phyloP scores from a whole-genome alignment of 2,329 filamentous ascomycete species.

The Colletotrichum camelliae region DNA sequence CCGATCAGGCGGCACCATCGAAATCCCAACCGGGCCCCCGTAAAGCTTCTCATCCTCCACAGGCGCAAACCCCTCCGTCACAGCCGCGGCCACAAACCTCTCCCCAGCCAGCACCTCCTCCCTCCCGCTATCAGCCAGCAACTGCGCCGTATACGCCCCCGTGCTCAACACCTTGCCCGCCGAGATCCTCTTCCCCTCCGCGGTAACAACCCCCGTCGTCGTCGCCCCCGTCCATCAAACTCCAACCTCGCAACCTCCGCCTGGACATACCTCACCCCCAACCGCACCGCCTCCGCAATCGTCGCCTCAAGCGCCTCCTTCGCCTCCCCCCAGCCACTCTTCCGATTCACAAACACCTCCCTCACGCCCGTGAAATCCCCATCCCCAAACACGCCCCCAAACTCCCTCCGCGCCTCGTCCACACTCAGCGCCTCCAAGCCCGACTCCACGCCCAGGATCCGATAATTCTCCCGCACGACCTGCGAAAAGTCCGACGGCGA shows the following conservation, averaged over 20 bases:
- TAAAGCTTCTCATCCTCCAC: conserved; percentile 45
- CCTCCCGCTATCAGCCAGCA: conserved; percentile 48
- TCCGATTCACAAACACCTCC: conserved; percentile 58
- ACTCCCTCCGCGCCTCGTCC: conserved; percentile 51
- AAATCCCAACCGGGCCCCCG: conserved; percentile 46
- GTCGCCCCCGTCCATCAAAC: conserved; percentile 45
- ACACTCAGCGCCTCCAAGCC: conserved; percentile 48
- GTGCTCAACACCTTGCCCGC: conserved; percentile 57
- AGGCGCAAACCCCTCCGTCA: conserved; percentile 52
- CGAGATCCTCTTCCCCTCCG: conserved; percentile 45
- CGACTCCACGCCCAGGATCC: conserved; percentile 27
- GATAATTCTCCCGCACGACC: conserved; percentile 38
- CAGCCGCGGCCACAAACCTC: conserved; percentile 57
- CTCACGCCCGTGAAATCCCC: conserved; percentile 58
- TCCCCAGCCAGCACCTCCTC: conserved; percentile 50
- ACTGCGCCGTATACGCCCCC: conserved; percentile 54
- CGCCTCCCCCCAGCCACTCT: conserved; percentile 62
- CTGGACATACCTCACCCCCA: conserved; percentile 57
- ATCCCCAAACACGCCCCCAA: conserved; percentile 55
- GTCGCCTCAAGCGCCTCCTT: conserved; percentile 55
- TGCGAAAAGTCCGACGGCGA: conserved; percentile 30
- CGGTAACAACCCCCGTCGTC: conserved; percentile 51
- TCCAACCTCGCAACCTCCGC: conserved; percentile 47
- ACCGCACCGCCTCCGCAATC: conserved; percentile 48
- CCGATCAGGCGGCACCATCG: conserved; percentile 1